Conservation (phyloP, 1,284 basidiomycete genomes). For the Trametes versicolor region DNA sequence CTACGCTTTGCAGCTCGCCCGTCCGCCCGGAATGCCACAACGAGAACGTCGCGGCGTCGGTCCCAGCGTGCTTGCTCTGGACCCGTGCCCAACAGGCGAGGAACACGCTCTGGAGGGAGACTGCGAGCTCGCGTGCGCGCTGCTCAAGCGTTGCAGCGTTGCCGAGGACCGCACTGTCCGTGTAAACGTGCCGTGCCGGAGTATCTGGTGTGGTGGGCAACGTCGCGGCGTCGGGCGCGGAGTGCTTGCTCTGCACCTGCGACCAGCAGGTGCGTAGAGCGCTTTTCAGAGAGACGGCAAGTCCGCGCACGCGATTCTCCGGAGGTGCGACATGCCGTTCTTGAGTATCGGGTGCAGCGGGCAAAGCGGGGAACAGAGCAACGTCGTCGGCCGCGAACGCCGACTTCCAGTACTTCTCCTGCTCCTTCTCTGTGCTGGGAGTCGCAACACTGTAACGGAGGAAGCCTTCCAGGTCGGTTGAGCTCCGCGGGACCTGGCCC, state of each 20-base stretch:
- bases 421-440: slow-evolving; percentile 40
- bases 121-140: slow-evolving; percentile 43
- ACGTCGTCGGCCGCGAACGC: slow-evolving; percentile 46
- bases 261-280: slow-evolving; percentile 59
- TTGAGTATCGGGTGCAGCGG: slow-evolving; percentile 10
- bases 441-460: slow-evolving; percentile 42
- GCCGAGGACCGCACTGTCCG: slow-evolving; percentile 33
- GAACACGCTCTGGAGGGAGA: slow-evolving; percentile 53
- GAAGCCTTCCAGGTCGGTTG: slow-evolving; percentile 48
- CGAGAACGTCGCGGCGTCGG: slow-evolving; percentile 51
- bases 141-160: slow-evolving; percentile 39
- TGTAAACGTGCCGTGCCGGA: slow-evolving; percentile 14
- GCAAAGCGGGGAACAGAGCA: slow-evolving; percentile 46
- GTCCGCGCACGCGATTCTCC: slow-evolving; percentile 43
- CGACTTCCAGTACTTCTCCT: slow-evolving; percentile 52
- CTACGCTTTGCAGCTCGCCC: slow-evolving; percentile 46
- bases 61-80: slow-evolving; percentile 48
- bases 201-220: slow-evolving; percentile 33
- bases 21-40: slow-evolving; percentile 59
- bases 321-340: slow-evolving; percentile 35
- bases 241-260: slow-evolving; percentile 49
- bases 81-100: slow-evolving; percentile 57
- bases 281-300: slow-evolving; percentile 50
- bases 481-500: slow-evolving; percentile 39
- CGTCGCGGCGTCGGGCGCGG: slow-evolving; percentile 44